phyloP scores from a whole-genome alignment of 257 asterid genomes.

The Salvia splendens region DNA sequence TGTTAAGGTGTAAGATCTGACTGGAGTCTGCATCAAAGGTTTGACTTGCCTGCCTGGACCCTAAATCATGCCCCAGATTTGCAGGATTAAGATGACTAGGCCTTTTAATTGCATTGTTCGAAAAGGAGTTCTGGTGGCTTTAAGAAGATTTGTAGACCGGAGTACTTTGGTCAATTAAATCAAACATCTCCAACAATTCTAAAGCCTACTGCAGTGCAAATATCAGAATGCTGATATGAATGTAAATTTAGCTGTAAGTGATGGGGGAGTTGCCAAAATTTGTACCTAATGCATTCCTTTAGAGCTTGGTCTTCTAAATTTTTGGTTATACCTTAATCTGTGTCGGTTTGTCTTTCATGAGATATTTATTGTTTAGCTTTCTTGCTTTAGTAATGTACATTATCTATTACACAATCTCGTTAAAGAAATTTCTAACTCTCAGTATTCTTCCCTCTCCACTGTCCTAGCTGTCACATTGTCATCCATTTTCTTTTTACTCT shows the following conservation, averaged over 20 bases:
- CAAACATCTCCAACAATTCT: constrained; percentile 20
- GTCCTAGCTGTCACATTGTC: constrained; percentile 1
- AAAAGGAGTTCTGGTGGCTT: constrained; percentile 23
- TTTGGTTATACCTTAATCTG: constrained; percentile 18
- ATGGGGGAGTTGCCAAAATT: constrained; percentile 32
- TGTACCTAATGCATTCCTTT: constrained; percentile 38
- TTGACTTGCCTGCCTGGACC: constrained; percentile 16
- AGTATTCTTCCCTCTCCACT: constrained; percentile 12
- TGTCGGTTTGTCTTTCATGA: constrained; percentile 19
- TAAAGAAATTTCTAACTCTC: not conserved
- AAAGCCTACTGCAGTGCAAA: constrained; percentile 27
- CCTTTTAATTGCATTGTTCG: constrained; percentile 15
- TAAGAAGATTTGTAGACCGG: constrained; percentile 6
- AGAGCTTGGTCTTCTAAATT: constrained; percentile 24
- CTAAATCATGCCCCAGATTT: constrained; percentile 23
- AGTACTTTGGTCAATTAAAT: constrained; percentile 24
- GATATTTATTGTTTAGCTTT: constrained; percentile 9
- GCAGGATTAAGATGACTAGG: constrained; percentile 31
- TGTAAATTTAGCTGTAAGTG: constrained; percentile 36
- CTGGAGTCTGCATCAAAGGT: constrained; percentile 32
- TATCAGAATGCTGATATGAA: constrained; percentile 33
- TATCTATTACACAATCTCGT: constrained; percentile 20
- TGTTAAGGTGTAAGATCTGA: constrained; percentile 58
- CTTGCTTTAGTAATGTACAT: constrained; percentile 18
- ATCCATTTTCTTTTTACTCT: constrained; percentile 15